phyloP scores from a whole-genome alignment of 495 filamentous ascomycete species.

The Emericellopsis terricola region DNA sequence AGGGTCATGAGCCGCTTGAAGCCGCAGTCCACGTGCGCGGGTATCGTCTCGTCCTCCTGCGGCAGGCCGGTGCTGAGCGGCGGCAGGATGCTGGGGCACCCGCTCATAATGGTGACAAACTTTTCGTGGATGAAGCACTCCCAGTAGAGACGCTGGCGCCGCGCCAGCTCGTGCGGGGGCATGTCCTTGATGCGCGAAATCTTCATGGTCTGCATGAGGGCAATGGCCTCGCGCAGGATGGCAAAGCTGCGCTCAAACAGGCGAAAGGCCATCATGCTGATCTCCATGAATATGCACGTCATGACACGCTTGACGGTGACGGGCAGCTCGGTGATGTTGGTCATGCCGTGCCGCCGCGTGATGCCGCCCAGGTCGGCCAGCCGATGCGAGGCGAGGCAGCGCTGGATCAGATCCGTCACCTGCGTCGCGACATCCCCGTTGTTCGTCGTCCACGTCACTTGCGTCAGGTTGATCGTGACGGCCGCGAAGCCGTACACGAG shows the following conservation, averaged over 20 bases:
- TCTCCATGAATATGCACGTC: conserved; percentile 4
- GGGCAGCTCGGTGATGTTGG: conserved; percentile 1
- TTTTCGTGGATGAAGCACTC: conserved; percentile 4
- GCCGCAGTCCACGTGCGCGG: conserved; percentile 2
- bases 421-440: not conserved
- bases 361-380: not conserved
- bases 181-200: not conserved
- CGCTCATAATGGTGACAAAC: conserved; percentile 3
- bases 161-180: conserved; percentile 1
- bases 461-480: conserved; percentile 1
- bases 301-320: conserved; percentile 1
- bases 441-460: not conserved
- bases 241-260: conserved; percentile 2
- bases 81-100: conserved; percentile 1
- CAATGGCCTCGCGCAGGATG: conserved; percentile 3
- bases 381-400: not conserved
- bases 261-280: conserved; percentile 3
- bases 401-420: not conserved
- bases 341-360: not conserved
- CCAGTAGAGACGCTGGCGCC: conserved; percentile 3
- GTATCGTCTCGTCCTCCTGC: not conserved
- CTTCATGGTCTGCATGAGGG: conserved; percentile 2
- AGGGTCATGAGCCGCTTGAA: conserved; percentile 3
- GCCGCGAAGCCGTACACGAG: conserved; percentile 2
- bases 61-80: conserved; percentile 2